A percentile compares a stretch with the other conserved stretches of the same genome.
Evolutionary conservation across 106 monocot genomes (phyloP).

Genomic region (Dendrobium chrysotoxum): DNA sequence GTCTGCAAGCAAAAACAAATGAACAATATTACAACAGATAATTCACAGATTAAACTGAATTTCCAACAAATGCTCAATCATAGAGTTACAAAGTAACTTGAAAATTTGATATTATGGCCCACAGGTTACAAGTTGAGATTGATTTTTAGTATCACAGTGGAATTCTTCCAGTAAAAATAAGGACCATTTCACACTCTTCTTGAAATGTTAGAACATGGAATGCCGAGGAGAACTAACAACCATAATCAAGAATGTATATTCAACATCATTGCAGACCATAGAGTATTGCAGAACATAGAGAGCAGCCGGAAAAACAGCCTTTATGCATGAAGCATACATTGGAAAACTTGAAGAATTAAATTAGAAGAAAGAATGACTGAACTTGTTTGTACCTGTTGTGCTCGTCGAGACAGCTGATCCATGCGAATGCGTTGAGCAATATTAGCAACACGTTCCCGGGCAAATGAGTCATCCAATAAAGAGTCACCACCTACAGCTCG

Average conservation of each 20-base stretch:
- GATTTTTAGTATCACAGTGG: not conserved
- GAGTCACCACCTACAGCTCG: slow-evolving; percentile 97
- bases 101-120: not conserved
- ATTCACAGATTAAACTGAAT: not conserved
- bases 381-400: slow-evolving; percentile 61
- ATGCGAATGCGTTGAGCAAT: slow-evolving; percentile 79
- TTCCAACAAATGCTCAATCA: not conserved
- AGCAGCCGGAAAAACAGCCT: not conserved
- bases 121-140: not conserved
- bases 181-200: not conserved
- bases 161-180: not conserved
- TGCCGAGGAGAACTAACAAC: not conserved
- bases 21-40: not conserved
- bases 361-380: not conserved
- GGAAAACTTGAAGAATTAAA: not conserved
- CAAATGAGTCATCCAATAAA: slow-evolving; percentile 90
- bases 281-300: not conserved
- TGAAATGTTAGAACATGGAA: not conserved
- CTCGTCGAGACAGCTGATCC: slow-evolving; percentile 74
- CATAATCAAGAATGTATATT: not conserved
- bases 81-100: not conserved
- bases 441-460: slow-evolving; percentile 72
- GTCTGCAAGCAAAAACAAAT: slow-evolving; percentile 39
- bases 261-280: not conserved
- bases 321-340: not conserved